Evolutionary conservation across 148 eudicot genomes (phyloP).

Genomic region (Silene uniflora): DNA sequence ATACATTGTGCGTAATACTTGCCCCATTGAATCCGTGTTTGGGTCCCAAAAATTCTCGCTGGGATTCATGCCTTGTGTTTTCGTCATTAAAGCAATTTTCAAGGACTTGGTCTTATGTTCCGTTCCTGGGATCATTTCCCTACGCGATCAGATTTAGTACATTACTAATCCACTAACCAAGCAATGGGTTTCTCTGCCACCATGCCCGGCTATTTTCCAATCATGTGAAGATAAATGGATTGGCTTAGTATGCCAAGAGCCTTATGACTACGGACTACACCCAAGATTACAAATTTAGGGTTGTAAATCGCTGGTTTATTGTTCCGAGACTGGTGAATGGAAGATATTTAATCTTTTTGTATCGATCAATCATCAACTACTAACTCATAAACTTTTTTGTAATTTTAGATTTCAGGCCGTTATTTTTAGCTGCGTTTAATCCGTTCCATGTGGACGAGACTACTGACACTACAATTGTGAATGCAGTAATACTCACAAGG

Average conservation of each 20-base stretch:
- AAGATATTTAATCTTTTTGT: neutral
- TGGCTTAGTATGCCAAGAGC: neutral
- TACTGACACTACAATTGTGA: too few species aligned
- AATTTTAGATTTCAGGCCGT: neutral
- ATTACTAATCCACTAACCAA: neutral
- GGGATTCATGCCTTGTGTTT: neutral
- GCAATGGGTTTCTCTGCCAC: constrained; percentile 1
- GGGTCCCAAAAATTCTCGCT: neutral
- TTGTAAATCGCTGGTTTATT: neutral
- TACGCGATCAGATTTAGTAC: neutral
- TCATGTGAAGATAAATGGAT: neutral
- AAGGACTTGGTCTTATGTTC: neutral
- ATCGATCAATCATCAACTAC: neutral
- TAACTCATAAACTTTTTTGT: too few species aligned
- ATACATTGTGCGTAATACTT: neutral
- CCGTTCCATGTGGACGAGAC: neutral
- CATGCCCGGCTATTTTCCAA: neutral
- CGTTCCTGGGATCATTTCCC: too few species aligned
- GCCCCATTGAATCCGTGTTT: neutral
- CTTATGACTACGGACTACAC: neutral
- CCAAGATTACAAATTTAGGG: neutral
- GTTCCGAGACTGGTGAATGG: neutral
- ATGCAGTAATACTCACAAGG: too few species aligned
- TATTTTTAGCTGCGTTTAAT: neutral
- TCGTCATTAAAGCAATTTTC: neutral